phyloP scores from a whole-genome alignment of 345 rosid species.

The Populus pruinosa region DNA sequence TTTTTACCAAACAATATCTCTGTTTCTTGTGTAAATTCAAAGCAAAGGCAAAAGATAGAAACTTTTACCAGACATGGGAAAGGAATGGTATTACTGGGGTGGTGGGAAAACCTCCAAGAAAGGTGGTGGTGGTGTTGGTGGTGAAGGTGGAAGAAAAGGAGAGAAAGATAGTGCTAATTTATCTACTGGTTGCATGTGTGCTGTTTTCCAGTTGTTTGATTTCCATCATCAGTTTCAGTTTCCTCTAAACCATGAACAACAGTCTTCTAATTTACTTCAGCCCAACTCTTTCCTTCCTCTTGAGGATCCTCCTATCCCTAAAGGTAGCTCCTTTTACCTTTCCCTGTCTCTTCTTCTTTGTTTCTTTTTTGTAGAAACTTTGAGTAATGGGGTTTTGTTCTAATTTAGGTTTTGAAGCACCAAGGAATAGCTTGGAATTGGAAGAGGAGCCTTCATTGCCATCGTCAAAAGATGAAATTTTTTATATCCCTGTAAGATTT shows the following conservation, averaged over 20 bases:
- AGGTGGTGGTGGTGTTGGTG: conserved; percentile 14
- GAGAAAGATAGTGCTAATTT: conserved; percentile 4
- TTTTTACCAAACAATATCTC: background rate
- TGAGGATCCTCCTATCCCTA: conserved; percentile 16
- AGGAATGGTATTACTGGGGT: conserved; percentile 40
- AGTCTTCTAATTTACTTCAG: conserved; percentile 36
- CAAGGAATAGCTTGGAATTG: conserved; percentile 80
- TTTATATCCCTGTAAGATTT: conserved; percentile 52
- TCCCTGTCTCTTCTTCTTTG: background rate
- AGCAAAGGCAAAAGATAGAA: background rate
- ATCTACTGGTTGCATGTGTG: conserved; percentile 68
- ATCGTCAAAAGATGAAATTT: conserved; percentile 36
- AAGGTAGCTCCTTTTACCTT: conserved; percentile 35
- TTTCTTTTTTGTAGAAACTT: background rate
- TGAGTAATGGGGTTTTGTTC: background rate
- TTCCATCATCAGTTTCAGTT: conserved; percentile 55
- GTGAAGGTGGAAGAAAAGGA: background rate
- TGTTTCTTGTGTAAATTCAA: background rate
- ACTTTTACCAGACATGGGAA: conserved; percentile 43
- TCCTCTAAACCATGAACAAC: conserved; percentile 41
- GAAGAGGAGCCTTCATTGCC: conserved; percentile 41
- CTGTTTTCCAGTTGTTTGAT: conserved; percentile 74
- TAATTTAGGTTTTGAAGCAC: conserved; percentile 62
- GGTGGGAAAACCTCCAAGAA: conserved; percentile 38
- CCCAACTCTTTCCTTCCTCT: conserved; percentile 21